Evolutionary conservation across 83 land plant genomes (phyloP).

Genomic region (Diphasiastrum complanatum): DNA sequence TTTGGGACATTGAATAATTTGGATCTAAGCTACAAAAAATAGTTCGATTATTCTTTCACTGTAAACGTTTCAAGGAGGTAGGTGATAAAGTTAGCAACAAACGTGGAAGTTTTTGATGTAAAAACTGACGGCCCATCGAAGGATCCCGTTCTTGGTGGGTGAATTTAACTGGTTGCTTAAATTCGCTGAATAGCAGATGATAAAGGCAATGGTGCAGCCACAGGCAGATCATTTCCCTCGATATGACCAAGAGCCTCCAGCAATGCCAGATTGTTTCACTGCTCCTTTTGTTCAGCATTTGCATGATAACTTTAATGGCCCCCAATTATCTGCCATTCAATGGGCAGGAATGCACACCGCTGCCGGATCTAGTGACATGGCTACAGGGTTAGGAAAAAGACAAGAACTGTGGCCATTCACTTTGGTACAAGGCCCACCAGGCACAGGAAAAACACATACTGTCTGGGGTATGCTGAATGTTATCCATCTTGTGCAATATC

Average conservation of each 20-base stretch:
- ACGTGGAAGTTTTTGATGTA: too few relatives aligned
- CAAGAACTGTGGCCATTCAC: constrained; percentile 98
- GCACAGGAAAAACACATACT: constrained; percentile 97
- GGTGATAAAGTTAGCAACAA: too few relatives aligned
- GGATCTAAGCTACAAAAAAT: too few relatives aligned
- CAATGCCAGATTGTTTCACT: constrained; percentile 93
- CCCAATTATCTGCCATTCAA: constrained; percentile 90
- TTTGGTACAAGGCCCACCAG: constrained; percentile 98
- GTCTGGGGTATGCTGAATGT: constrained; percentile 99
- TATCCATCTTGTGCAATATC: constrained; percentile 97
- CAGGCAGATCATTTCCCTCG: constrained; percentile 91
- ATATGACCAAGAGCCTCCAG: constrained; percentile 69
- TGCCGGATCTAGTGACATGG: constrained; percentile 56
- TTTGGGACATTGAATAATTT: background rate
- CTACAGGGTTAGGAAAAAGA: constrained; percentile 32
- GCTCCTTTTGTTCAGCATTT: constrained; percentile 69
- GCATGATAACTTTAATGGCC: constrained; percentile 67
- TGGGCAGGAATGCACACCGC: constrained; percentile 99
- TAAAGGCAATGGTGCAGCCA: constrained; percentile 85
- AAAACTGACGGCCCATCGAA: background rate
- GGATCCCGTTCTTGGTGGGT: background rate
- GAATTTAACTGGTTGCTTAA: background rate
- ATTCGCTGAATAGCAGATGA: constrained; percentile 66
- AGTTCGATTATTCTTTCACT: background rate
- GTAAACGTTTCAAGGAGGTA: background rate